Conservation (phyloP, 331 rosid species). For the Quercus lobata region DNA sequence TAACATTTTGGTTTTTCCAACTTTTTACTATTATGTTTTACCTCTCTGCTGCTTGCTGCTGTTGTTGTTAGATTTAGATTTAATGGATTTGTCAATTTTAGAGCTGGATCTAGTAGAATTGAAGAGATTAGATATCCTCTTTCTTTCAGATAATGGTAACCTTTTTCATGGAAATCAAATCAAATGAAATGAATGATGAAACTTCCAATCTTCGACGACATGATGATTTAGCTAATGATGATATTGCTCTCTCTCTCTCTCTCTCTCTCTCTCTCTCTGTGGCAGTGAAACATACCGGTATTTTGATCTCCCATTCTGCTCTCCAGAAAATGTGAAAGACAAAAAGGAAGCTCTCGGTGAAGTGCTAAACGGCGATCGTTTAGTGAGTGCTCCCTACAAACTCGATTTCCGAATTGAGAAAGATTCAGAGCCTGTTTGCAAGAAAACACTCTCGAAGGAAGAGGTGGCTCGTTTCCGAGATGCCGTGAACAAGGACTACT, state of each 20-base stretch:
- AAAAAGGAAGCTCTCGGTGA: slow-evolving; percentile 94
- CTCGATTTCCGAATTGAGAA: slow-evolving; percentile 65
- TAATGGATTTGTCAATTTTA: too few relatives aligned
- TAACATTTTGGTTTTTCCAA: too few relatives aligned
- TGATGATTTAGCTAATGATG: neutral
- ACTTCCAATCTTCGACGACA: too few relatives aligned
- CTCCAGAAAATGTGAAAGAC: slow-evolving; percentile 63
- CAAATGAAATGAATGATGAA: too few relatives aligned
- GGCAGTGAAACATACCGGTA: slow-evolving; percentile 86
- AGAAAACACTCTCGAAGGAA: slow-evolving; percentile 41
- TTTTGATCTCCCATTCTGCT: slow-evolving; percentile 81
- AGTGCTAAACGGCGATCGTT: slow-evolving; percentile 77
- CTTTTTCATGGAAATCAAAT: too few relatives aligned
- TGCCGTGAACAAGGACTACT: slow-evolving; percentile 70
- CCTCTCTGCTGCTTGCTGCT: too few relatives aligned
- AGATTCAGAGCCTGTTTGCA: slow-evolving; percentile 47
- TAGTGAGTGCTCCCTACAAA: slow-evolving; percentile 68
- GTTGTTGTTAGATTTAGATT: too few relatives aligned
- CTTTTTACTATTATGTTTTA: too few relatives aligned
- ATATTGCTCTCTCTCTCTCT: too few relatives aligned
- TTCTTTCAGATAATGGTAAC: too few relatives aligned
- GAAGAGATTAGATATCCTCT: too few relatives aligned
- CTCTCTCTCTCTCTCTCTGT: neutral
- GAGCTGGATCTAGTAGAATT: too few relatives aligned
- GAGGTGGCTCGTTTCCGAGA: slow-evolving; percentile 57